Conservation (phyloP, 2,329 filamentous ascomycete species). For the Aspergillus awamori region DNA sequence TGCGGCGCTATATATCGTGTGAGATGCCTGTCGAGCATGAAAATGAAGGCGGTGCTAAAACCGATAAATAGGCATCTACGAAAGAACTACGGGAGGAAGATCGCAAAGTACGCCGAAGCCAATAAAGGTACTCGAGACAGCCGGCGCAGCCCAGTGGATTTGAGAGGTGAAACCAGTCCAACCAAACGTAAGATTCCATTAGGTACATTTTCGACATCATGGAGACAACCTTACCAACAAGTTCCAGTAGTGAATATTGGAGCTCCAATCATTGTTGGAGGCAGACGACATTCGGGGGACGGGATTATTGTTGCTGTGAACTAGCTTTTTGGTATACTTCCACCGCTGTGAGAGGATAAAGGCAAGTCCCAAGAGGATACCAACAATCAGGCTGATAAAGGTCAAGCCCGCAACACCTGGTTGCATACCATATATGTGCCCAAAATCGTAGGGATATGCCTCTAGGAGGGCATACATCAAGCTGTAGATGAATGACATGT, state of each 20-base stretch:
- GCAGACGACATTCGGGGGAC: constrained; percentile 47
- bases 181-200: constrained; percentile 47
- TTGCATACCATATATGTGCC: constrained; percentile 42
- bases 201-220: constrained; percentile 8
- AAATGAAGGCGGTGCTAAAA: background rate
- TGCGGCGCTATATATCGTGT: constrained; percentile 43
- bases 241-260: constrained; percentile 48
- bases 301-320: constrained; percentile 31
- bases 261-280: constrained; percentile 51
- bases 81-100: constrained; percentile 55
- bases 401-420: constrained; percentile 47
- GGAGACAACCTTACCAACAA: constrained; percentile 35
- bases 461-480: constrained; percentile 51
- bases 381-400: constrained; percentile 49
- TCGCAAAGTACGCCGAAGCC: constrained; percentile 52
- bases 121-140: constrained; percentile 47
- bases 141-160: constrained; percentile 47
- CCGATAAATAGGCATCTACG: constrained; percentile 34
- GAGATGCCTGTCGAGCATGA: background rate
- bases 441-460: constrained; percentile 51
- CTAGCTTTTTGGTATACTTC: constrained; percentile 39
- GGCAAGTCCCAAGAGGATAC: constrained; percentile 46
- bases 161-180: constrained; percentile 42
- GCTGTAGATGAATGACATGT: constrained; percentile 36
- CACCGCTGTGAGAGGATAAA: constrained; percentile 46